These are phyloP conservation scores for Thalia dealbata DNA, from an alignment of 176 grass and related monocot species.

Conservation along the genomic window DNA sequence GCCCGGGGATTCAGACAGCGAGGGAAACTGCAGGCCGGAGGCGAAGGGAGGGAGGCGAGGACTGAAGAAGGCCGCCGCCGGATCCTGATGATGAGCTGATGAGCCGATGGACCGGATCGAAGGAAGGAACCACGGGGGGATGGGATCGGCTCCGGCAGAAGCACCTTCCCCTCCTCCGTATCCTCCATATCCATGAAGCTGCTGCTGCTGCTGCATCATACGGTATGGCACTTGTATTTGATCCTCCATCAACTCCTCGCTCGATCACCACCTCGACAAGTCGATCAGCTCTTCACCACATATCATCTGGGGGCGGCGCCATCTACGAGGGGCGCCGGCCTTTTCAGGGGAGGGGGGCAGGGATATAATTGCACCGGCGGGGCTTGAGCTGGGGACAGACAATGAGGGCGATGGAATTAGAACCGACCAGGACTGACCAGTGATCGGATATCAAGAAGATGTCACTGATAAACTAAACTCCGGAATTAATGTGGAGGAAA, in stretches of 20 bases:
- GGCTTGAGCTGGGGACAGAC: neutral
- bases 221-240: no score
- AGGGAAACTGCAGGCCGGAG: neutral
- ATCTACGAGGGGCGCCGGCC: no score
- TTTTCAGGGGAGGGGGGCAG: no score
- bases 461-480: neutral
- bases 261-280: no score
- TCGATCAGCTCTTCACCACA: no score
- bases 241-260: no score
- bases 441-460: conserved; percentile 9
- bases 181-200: neutral
- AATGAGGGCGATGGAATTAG: conserved; percentile 1
- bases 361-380: neutral
- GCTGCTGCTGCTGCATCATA: neutral
- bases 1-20: neutral
- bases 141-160: neutral
- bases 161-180: no score
- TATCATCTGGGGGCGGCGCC: no score
- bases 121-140: neutral
- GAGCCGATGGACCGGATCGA: neutral
- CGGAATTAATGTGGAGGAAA: neutral
- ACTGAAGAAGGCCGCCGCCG: neutral
- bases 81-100: neutral
- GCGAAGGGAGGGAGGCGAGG: neutral
- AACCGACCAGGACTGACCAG: conserved; percentile 8